Evolutionary conservation across 2,329 filamentous ascomycete species (phyloP).

Genomic region (Xylariales sp.): DNA sequence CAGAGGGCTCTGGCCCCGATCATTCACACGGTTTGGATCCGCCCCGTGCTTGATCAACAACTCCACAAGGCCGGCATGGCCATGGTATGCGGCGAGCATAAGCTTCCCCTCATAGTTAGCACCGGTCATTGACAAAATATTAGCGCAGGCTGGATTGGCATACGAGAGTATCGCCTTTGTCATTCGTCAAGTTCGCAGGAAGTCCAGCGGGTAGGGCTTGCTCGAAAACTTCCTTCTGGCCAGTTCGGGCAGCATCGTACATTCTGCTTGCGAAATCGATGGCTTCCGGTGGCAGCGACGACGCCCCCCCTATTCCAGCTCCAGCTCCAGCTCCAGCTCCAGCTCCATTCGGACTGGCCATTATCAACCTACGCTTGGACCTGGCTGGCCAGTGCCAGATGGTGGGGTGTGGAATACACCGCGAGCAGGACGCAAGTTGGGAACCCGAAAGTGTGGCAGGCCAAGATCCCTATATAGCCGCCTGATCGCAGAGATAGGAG

Average conservation of each 20-base stretch:
- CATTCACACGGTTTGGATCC: slow-evolving; percentile 65
- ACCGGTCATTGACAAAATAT: neutral
- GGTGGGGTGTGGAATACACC: too few species aligned
- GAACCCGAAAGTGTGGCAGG: too few species aligned
- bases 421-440: too few species aligned
- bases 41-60: slow-evolving; percentile 59
- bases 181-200: slow-evolving; percentile 66
- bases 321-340: too few species aligned
- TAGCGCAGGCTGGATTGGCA: slow-evolving; percentile 13
- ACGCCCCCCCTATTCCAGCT: too few species aligned
- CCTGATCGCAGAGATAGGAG: too few species aligned
- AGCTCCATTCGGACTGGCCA: slow-evolving; percentile 13
- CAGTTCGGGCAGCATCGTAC: slow-evolving; percentile 61
- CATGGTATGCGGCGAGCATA: slow-evolving; percentile 70
- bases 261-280: slow-evolving; percentile 61
- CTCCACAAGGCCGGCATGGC: slow-evolving; percentile 55
- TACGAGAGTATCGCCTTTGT: slow-evolving; percentile 68
- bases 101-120: slow-evolving; percentile 42
- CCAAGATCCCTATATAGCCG: too few species aligned
- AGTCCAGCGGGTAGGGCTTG: slow-evolving; percentile 62
- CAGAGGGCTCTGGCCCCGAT: slow-evolving; percentile 62
- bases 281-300: slow-evolving; percentile 54
- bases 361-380: slow-evolving; percentile 9
- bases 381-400: too few species aligned
- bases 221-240: slow-evolving; percentile 52